Conservation (phyloP, 352 stramenopile species). For the Phytophthora constricta region DNA sequence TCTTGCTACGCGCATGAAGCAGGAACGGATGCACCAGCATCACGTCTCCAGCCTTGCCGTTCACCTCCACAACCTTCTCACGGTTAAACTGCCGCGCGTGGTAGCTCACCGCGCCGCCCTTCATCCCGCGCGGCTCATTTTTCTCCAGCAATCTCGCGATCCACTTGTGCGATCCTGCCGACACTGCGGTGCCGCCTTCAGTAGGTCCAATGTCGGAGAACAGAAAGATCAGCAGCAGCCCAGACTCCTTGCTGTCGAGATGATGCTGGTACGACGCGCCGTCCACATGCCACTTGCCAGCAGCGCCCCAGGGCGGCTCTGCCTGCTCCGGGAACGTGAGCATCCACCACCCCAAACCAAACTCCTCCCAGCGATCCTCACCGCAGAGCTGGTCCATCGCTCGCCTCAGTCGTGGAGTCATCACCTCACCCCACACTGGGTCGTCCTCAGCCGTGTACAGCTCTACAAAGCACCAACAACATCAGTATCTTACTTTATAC, state of each 20-base stretch:
- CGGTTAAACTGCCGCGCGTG: conserved; percentile 42
- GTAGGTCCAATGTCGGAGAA: conserved; percentile 73
- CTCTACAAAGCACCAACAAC: conserved; percentile 39
- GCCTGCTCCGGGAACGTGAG: conserved; percentile 75
- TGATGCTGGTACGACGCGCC: conserved; percentile 79
- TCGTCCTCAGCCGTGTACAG: conserved; percentile 52
- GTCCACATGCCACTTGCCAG: conserved; percentile 86
- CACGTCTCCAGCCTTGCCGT: conserved; percentile 72
- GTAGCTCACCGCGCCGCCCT: conserved; percentile 62
- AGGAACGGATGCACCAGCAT: conserved; percentile 85
- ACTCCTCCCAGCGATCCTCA: conserved; percentile 57
- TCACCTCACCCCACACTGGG: conserved; percentile 49
- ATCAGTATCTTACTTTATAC: conserved; percentile 1
- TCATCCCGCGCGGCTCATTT: conserved; percentile 62
- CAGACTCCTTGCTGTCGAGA: conserved; percentile 70
- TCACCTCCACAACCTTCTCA: conserved; percentile 63
- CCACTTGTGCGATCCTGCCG: conserved; percentile 63
- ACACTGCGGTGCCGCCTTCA: conserved; percentile 77
- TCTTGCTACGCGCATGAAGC: conserved; percentile 79
- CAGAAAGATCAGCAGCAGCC: conserved; percentile 81
- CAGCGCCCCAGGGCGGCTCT: conserved; percentile 60
- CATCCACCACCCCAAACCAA: conserved; percentile 88
- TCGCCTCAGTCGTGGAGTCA: conserved; percentile 48
- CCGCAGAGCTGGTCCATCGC: conserved; percentile 84
- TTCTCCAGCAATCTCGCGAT: conserved; percentile 62